Percentiles rank a stretch among this genome's conserved stretches.
Conservation (phyloP, 768 basidiomycete species). For the Coprinopsis cinerea region DNA sequence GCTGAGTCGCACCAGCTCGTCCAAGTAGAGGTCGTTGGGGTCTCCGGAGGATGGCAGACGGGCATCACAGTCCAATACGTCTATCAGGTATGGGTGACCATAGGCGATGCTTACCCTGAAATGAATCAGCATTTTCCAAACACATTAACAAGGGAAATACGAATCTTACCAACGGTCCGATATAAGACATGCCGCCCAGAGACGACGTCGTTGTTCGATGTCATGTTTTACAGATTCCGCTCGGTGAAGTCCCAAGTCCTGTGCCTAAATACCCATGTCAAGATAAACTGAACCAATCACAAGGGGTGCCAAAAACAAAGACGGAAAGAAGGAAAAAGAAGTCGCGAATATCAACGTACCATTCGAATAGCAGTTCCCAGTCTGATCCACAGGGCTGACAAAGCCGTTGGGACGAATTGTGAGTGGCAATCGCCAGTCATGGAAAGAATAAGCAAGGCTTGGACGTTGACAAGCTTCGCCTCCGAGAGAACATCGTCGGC, state of each 20-base stretch:
- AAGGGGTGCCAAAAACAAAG: conserved; percentile 21
- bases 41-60: conserved; percentile 88
- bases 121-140: conserved; percentile 8
- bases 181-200: conserved; percentile 95
- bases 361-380: conserved; percentile 88
- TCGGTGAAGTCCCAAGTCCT: conserved; percentile 92
- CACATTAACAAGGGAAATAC: conserved; percentile 5
- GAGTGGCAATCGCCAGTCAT: conserved; percentile 91
- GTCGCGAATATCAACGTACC: conserved; percentile 55
- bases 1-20: conserved; percentile 87
- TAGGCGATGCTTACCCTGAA: conserved; percentile 80
- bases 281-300: not conserved
- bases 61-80: conserved; percentile 94
- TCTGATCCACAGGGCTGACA: conserved; percentile 83
- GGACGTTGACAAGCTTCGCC: conserved; percentile 80
- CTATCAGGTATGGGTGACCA: conserved; percentile 94
- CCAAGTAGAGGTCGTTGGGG: conserved; percentile 71
- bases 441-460: conserved; percentile 77
- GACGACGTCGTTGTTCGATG: conserved; percentile 79
- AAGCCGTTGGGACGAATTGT: conserved; percentile 76
- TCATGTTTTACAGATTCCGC: conserved; percentile 81
- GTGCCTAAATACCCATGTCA: conserved; percentile 52
- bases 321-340: conserved; percentile 4
- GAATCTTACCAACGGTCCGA: conserved; percentile 79
- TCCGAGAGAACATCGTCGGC: conserved; percentile 88